A percentile compares a stretch with the other conserved stretches of the same genome.
Conservation (phyloP, 228 moss, liverwort and hornwort species). For the Sphagnum fallax region DNA sequence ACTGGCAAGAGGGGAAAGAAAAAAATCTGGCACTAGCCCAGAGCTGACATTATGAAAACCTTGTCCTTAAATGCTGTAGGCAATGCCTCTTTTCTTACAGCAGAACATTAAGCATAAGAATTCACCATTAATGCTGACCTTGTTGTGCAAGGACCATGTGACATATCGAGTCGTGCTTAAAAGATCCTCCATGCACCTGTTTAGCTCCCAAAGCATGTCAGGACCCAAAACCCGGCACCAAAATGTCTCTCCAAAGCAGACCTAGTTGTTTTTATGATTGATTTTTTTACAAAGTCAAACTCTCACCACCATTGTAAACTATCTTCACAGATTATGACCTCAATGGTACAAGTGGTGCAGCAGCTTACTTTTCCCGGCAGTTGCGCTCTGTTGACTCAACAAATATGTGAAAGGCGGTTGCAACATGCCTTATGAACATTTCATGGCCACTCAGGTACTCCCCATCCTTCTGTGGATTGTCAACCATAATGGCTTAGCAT, state of each 20-base stretch:
- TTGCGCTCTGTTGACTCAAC: slow-evolving; percentile 84
- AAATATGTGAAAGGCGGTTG: slow-evolving; percentile 90
- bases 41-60: too few relatives aligned
- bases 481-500: neutral
- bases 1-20: too few relatives aligned
- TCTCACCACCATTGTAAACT: too few relatives aligned
- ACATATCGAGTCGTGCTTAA: slow-evolving; percentile 98
- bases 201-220: slow-evolving; percentile 2
- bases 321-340: too few relatives aligned
- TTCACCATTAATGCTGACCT: slow-evolving; percentile 34
- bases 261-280: too few relatives aligned
- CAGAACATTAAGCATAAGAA: too few relatives aligned
- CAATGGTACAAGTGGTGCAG: neutral
- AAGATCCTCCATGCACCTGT: slow-evolving; percentile 98
- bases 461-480: slow-evolving; percentile 67
- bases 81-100: too few relatives aligned
- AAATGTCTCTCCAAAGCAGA: too few relatives aligned
- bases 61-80: too few relatives aligned
- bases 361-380: slow-evolving; percentile 92
- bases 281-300: too few relatives aligned
- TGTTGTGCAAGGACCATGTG: slow-evolving; percentile 97
- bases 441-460: slow-evolving; percentile 96
- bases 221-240: too few relatives aligned
- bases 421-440: slow-evolving; percentile 89
- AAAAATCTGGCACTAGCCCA: too few relatives aligned